Conservation (phyloP, 306 rosid genomes). For the Lathyrus oleraceus region DNA sequence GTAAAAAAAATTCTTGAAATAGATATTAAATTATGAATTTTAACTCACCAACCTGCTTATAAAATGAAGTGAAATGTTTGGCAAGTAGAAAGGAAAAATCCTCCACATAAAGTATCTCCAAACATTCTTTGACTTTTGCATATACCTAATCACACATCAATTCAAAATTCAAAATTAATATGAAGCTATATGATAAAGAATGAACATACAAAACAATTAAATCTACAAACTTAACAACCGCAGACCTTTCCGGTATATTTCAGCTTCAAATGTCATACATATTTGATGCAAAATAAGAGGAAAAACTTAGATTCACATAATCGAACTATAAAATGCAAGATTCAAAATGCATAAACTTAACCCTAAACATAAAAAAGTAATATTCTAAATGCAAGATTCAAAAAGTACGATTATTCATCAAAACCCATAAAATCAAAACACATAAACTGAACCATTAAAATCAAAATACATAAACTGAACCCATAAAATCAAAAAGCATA, state of each 20-base stretch:
- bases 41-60: slow-evolving; percentile 58
- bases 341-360: no score
- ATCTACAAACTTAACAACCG: slow-evolving; percentile 5
- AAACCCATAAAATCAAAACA: no score
- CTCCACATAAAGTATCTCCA: slow-evolving; percentile 70
- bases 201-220: not conserved
- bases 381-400: no score
- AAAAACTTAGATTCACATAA: no score
- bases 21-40: not conserved
- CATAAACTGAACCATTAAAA: no score
- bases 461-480: no score
- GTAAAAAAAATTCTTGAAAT: not conserved
- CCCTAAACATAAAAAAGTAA: no score
- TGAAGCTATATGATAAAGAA: not conserved
- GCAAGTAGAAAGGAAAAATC: slow-evolving; percentile 82
- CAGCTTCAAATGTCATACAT: no score
- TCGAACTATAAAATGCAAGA: no score
- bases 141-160: slow-evolving; percentile 60
- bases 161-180: slow-evolving; percentile 26
- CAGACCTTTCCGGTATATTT: not conserved
- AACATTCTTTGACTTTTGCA: slow-evolving; percentile 83
- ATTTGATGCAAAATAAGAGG: no score
- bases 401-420: no score
- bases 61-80: slow-evolving; percentile 73
- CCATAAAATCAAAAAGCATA: no score